phyloP scores from a whole-genome alignment of 148 eudicot genomes.

The Beta vulgaris region DNA sequence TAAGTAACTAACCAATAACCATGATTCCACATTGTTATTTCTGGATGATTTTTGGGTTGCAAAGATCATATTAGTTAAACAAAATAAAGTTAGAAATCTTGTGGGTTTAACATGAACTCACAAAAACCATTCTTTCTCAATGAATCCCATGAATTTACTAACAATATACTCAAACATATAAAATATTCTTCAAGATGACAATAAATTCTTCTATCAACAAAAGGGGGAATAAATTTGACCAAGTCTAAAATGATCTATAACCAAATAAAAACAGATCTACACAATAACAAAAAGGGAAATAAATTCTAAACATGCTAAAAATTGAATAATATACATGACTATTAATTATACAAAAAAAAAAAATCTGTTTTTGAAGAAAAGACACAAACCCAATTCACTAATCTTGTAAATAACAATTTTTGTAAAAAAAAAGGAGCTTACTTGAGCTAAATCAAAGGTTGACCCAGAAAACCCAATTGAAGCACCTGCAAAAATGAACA shows the following conservation, averaged over 20 bases:
- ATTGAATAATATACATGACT: background rate
- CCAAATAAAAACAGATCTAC: constrained; percentile 15
- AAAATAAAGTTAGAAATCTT: too few species aligned
- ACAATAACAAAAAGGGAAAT: background rate
- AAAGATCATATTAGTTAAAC: background rate
- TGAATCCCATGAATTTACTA: too few species aligned
- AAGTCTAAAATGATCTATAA: constrained; percentile 1
- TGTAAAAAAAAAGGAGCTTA: background rate
- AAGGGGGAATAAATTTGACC: too few species aligned
- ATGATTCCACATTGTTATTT: background rate
- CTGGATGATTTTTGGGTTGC: background rate
- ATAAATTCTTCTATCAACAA: too few species aligned
- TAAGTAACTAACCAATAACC: too few species aligned
- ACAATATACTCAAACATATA: too few species aligned
- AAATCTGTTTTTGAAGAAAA: background rate
- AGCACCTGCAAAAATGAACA: constrained; percentile 31
- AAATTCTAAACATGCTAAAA: background rate
- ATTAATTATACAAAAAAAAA: background rate
- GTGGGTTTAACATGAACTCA: too few species aligned
- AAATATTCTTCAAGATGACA: too few species aligned
- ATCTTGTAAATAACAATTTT: too few species aligned
- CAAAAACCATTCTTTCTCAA: too few species aligned
- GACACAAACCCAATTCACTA: background rate
- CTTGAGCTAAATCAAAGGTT: constrained; percentile 20
- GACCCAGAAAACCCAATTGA: constrained; percentile 17